Conservation (phyloP, 345 rosid species). For the Fremontodendron californicum region DNA sequence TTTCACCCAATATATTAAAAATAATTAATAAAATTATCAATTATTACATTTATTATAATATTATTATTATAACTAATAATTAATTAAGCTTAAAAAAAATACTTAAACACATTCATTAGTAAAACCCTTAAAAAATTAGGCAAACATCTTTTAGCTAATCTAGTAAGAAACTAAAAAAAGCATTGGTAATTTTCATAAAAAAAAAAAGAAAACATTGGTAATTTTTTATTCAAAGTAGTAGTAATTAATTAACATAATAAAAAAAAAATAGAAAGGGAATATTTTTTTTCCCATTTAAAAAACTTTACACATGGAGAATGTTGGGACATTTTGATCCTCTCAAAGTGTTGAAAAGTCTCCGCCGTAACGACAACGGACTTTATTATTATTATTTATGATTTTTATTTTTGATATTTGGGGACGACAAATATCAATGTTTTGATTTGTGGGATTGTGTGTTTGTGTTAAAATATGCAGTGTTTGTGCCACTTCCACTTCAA, state of each 20-base stretch:
- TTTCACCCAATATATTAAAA: no score
- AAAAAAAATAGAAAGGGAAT: neutral
- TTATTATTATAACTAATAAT: no score
- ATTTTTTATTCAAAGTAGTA: neutral
- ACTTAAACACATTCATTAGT: no score
- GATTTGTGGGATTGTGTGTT: slow-evolving; percentile 25
- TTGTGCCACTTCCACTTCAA: neutral
- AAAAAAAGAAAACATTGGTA: no score
- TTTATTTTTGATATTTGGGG: neutral
- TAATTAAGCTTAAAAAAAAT: no score
- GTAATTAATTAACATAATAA: neutral
- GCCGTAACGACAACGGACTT: slow-evolving; percentile 48
- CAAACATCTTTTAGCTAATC: neutral
- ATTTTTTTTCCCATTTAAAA: neutral
- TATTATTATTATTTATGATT: neutral
- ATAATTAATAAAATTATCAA: no score
- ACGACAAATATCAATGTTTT: slow-evolving; percentile 27
- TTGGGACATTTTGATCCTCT: slow-evolving; percentile 12
- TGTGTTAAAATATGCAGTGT: neutral
- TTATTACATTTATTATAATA: no score
- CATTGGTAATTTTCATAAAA: no score
- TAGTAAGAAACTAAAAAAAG: neutral
- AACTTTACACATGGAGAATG: slow-evolving; percentile 24
- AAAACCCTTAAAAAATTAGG: neutral
- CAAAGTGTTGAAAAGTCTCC: slow-evolving; percentile 23